Evolutionary conservation across 148 eudicot genomes (phyloP), one percentile per base, ranked within the genome.

Genomic region (Spergularia marina): DNA sequence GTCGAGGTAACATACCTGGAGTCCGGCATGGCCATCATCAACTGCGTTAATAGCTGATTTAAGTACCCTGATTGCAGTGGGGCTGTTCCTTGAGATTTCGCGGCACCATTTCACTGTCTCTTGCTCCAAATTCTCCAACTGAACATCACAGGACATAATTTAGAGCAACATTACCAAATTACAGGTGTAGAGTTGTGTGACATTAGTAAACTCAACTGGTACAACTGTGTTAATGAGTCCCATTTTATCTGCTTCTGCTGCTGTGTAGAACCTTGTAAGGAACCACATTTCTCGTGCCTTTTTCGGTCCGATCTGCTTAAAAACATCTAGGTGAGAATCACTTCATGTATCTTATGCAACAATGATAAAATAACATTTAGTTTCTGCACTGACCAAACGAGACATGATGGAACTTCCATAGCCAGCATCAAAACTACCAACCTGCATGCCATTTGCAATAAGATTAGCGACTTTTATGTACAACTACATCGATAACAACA

Each of bases 401-500:
- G 94, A 85, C 98, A 95, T 95, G 41, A 92, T 89, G 14, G 98
- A 90, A 80, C 93, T 86, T 80, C 98, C 98, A 79, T 92, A 95
- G 36, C 98, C 98, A 78, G 96, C 98, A 80, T 95, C 98, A 70
- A 92, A 95, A 86, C 98, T 95, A 77, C 98, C 98, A 47, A 95
- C 98, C 98, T 95, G 83, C 25, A 23, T 30, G 36, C 68, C 60
- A 74, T 63, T 70, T 40, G 7, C 72, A 52, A 68, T 74, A 49
- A 17, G 34, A 10, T 17, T 30, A 30, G 36, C 4, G 36, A 30
- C 36, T 30, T 30, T 30, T 30, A 30, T 30, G 36, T 30, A 30
- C 36, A 2, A 30, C 36, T 2, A 30, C 36, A 30, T 30, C 36
- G 36, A 30, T 30, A 30, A 30, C 36, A 30, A 30, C 36, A 30